Base-by-base conservation (phyloP, 2,329 filamentous ascomycete species). In the Nothophoma quercina region DNA sequence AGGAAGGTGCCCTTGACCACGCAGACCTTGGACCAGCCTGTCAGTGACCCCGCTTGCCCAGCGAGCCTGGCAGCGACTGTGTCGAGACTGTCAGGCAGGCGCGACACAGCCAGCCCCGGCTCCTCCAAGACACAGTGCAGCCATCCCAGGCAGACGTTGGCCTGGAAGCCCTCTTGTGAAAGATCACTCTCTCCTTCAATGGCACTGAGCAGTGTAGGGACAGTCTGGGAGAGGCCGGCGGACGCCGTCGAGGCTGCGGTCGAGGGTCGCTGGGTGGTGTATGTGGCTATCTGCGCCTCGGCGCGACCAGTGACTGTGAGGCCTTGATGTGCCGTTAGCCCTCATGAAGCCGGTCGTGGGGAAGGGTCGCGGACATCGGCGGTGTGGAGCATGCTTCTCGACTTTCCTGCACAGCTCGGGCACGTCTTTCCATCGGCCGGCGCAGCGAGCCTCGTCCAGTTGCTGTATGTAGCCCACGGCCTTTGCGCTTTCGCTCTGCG, bases 371-470 rank as follows among this genome's bases (percentile, higher is more conserved):
- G 66, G 88, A 97, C 93, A 96, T 76, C 85, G 85, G 74, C 90
- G 85, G 56, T 90, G 85, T 32, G 92, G 88, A 65, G 92, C 90
- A 83, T 99, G 93, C 76, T 99, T 98, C 69, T 89, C 89, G 68
- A 98, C 84, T 77, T 99, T 99, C 73, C 93, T 87, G 67, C 95
- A 88, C 59, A 96, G 83, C 78, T 98, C 93, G 21, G 91, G 90
- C 23, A 98, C 84, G 23, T 90, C 86, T 62, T 86, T 82, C 95
- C 95, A 99, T 73, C 87, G 88, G 44, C 89, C 92, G 68, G 93
- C 87, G 75, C 91, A 96, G 69, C 95, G 89, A 61, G 91, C 92
- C 64, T 88, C 84, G 74, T 98, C 91, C 69, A 99, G 85, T 75
- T 87, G 85, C 71, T 85, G 83, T 63, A 96, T 83, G 76, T 98